Percentiles rank a stretch among this genome's conserved stretches.
Evolutionary conservation across 2,329 filamentous ascomycete species (phyloP).

Genomic region (Tolypocladium inflatum): DNA sequence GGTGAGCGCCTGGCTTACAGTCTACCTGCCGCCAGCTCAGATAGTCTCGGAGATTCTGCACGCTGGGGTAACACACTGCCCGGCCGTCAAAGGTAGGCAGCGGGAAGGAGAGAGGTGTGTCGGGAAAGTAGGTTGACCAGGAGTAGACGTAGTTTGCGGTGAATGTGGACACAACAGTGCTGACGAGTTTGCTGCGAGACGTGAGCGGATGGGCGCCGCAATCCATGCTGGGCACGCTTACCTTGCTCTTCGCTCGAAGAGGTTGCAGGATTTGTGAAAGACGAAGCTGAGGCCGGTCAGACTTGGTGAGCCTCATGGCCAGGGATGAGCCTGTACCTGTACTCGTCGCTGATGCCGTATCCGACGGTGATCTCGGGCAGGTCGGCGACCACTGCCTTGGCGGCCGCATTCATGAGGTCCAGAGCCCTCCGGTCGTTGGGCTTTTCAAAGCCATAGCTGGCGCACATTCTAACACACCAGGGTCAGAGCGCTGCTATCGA

Average conservation of each 20-base stretch:
- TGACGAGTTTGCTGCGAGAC: conserved; percentile 67
- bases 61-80: conserved; percentile 79
- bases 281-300: conserved; percentile 56
- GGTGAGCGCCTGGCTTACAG: conserved; percentile 46
- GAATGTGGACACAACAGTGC: conserved; percentile 86
- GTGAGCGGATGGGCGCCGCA: not conserved
- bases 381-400: conserved; percentile 73
- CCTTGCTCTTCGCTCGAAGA: conserved; percentile 82
- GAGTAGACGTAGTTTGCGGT: conserved; percentile 80
- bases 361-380: conserved; percentile 78
- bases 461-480: conserved; percentile 53
- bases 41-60: conserved; percentile 81
- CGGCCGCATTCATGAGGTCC: conserved; percentile 89
- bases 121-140: conserved; percentile 70
- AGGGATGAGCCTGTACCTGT: conserved; percentile 42
- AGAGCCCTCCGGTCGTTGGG: conserved; percentile 84
- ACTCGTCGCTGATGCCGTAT: conserved; percentile 94
- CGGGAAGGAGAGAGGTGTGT: conserved; percentile 59
- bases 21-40: conserved; percentile 96
- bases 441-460: conserved; percentile 78
- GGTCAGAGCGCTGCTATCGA: not conserved
- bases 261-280: conserved; percentile 68
- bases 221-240: conserved; percentile 21
- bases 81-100: conserved; percentile 88
- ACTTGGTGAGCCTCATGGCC: not conserved